A percentile compares a stretch with the other conserved stretches of the same genome.
Conservation (phyloP, 257 asterid species). For the Ballota nigra region DNA sequence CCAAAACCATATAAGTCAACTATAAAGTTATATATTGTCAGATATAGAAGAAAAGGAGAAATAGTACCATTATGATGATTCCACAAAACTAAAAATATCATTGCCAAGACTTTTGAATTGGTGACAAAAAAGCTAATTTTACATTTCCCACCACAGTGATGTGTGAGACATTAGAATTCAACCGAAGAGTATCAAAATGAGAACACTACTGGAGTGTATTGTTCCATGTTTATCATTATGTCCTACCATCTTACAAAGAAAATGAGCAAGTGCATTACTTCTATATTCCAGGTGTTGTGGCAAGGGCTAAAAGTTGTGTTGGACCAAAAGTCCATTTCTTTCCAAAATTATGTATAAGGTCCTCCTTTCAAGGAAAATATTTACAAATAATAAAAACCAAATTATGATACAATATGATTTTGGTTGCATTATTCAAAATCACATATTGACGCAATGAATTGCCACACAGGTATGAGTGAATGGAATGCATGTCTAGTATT, state of each 20-base stretch:
- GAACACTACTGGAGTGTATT: not conserved
- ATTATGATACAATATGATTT: not conserved
- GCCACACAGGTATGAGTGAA: not conserved
- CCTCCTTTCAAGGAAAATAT: not conserved
- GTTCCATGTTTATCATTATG: not conserved
- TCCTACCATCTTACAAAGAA: not conserved
- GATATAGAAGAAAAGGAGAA: not conserved
- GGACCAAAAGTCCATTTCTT: not conserved
- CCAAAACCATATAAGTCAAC: not conserved
- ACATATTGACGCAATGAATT: not conserved
- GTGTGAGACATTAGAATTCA: not conserved
- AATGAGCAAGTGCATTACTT: not conserved
- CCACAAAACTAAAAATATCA: not conserved
- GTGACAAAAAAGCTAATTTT: not conserved
- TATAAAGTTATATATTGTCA: not conserved
- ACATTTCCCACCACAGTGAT: not conserved
- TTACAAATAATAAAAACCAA: not conserved
- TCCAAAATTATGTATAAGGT: not conserved
- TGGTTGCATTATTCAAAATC: not conserved
- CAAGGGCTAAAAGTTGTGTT: not conserved
- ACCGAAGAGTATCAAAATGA: not conserved
- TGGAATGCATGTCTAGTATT: not conserved
- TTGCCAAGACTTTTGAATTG: slow-evolving; percentile 6
- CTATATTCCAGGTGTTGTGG: not conserved
- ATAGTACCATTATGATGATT: not conserved